These are phyloP conservation scores for Saitozyma podzolica DNA, from an alignment of 768 basidiomycete genomes.

Conservation along the genomic window DNA sequence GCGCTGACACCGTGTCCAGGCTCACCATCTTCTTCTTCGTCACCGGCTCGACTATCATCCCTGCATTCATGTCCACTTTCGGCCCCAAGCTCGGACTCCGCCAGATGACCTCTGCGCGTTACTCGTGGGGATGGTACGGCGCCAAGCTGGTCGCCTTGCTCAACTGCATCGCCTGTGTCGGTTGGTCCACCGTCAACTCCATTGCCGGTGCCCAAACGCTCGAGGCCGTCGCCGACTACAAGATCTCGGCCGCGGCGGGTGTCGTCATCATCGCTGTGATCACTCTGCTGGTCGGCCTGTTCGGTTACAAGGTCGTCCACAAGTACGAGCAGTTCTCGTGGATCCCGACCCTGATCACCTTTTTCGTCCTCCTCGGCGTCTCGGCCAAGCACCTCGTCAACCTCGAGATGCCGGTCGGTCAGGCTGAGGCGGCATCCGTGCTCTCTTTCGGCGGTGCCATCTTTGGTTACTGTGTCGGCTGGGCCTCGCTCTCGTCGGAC, in stretches of 20 bases:
- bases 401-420: constrained; percentile 46
- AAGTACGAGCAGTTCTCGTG: constrained; percentile 56
- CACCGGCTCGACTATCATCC: constrained; percentile 31
- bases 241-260: constrained; percentile 51
- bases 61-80: constrained; percentile 41
- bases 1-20: constrained; percentile 6
- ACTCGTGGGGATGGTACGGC: constrained; percentile 54
- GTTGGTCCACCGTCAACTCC: constrained; percentile 55
- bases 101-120: constrained; percentile 57
- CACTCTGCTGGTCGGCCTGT: constrained; percentile 54
- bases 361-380: constrained; percentile 46
- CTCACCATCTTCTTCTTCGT: constrained; percentile 57
- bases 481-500: constrained; percentile 54
- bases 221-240: constrained; percentile 24
- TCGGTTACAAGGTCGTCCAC: constrained; percentile 57
- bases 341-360: constrained; percentile 54
- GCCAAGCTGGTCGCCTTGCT: constrained; percentile 51
- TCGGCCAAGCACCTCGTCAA: constrained; percentile 43
- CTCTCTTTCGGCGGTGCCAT: constrained; percentile 53
- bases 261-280: constrained; percentile 57
- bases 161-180: constrained; percentile 57
- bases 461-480: constrained; percentile 55
- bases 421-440: constrained; percentile 51
- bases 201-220: constrained; percentile 39
- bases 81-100: constrained; percentile 56